Conservation (phyloP, 805 yeast genomes). For the Candida insectalens region DNA sequence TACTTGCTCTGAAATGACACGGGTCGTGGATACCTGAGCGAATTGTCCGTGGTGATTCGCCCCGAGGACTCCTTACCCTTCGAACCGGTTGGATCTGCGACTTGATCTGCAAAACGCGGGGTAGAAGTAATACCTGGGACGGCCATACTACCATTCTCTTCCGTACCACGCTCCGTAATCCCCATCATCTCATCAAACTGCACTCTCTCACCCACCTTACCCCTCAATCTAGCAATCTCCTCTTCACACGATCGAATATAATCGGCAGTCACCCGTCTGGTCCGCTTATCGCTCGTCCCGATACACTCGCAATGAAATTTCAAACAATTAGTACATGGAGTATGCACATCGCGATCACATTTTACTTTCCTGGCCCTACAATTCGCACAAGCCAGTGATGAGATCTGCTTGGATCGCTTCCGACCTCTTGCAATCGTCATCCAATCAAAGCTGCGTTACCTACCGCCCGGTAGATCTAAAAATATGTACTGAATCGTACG, state of each 20-base stretch:
- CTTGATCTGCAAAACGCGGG: too few relatives aligned
- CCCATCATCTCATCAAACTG: too few relatives aligned
- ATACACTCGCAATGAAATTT: slow-evolving; percentile 7
- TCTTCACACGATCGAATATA: slow-evolving; percentile 6
- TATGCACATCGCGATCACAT: slow-evolving; percentile 7
- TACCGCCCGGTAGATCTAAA: too few relatives aligned
- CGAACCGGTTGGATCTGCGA: too few relatives aligned
- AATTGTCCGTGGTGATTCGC: neutral
- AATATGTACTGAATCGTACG: too few relatives aligned
- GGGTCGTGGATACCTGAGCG: slow-evolving; percentile 10
- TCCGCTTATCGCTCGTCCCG: slow-evolving; percentile 9
- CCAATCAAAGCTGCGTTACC: too few relatives aligned
- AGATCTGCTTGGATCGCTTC: neutral
- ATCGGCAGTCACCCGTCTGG: slow-evolving; percentile 8
- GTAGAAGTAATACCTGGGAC: too few relatives aligned
- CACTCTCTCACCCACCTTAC: neutral
- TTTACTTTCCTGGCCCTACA: slow-evolving; percentile 15
- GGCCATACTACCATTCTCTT: too few relatives aligned
- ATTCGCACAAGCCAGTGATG: slow-evolving; percentile 10
- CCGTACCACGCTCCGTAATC: too few relatives aligned
- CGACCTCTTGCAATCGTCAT: too few relatives aligned
- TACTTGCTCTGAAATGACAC: slow-evolving; percentile 8
- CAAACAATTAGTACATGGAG: slow-evolving; percentile 15
- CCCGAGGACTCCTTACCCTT: too few relatives aligned
- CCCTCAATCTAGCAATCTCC: neutral